Conservation (phyloP, 306 rosid genomes). For the Vigna nakashimae region DNA sequence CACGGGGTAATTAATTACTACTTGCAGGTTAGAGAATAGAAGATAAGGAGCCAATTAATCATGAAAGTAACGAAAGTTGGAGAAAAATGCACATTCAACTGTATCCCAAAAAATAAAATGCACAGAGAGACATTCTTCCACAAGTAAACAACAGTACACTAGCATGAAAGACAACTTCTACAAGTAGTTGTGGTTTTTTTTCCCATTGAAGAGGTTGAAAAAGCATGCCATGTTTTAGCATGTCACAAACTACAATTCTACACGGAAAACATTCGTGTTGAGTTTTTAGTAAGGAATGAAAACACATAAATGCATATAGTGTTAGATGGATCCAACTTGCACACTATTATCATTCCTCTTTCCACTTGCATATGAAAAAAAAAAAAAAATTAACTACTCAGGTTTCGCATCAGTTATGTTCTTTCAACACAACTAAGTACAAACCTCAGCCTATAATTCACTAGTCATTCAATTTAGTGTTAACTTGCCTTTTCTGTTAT, state of each 20-base stretch:
- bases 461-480: not conserved
- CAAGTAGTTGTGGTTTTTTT: not conserved
- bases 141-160: not conserved
- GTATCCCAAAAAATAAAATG: not conserved
- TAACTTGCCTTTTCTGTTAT: not conserved
- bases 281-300: slow-evolving; percentile 22
- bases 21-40: not conserved
- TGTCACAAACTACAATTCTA: slow-evolving; percentile 15
- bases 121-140: slow-evolving; percentile 8
- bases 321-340: slow-evolving; percentile 15
- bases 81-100: not conserved
- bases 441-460: not conserved
- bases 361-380: not conserved
- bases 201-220: not conserved
- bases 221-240: slow-evolving; percentile 4
- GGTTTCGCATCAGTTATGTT: not conserved
- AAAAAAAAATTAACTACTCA: not conserved
- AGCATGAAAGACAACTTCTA: slow-evolving; percentile 10
- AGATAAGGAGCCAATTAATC: slow-evolving; percentile 22
- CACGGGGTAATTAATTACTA: slow-evolving; percentile 2
- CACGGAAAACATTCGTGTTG: slow-evolving; percentile 5
- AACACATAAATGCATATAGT: slow-evolving; percentile 32
- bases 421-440: slow-evolving; percentile 5
- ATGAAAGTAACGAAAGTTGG: slow-evolving; percentile 15
- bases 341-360: not conserved